Evolutionary conservation across 106 monocot genomes (phyloP), one percentile per base, ranked within the genome.

Genomic region (Dendrobium chrysotoxum): DNA sequence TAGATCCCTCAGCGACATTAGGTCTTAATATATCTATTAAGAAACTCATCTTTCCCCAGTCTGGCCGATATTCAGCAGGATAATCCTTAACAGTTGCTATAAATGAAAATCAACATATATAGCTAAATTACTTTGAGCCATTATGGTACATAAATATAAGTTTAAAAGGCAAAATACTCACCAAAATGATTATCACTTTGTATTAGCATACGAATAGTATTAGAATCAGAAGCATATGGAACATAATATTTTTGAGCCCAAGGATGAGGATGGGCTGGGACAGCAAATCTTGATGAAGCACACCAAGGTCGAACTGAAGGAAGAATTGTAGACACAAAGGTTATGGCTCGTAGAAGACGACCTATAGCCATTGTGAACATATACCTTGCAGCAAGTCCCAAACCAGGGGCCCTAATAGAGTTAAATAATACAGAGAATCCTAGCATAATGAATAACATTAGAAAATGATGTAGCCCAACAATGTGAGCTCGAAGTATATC

Each of bases 311-410:
- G 88, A 10, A 83, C 72, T 10, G 98, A 93, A 47, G 98, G 98
- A 81, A 99, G 91, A 77, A 99, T 93, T 28, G 98, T 99, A 30
- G 98, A 91, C 81, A 99, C 82, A 82, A 99, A 99, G 75, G 95
- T 91, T 58, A 91, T 80, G 11, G 86, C 83, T 41, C 98, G 92
- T 53, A 99, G 87, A 84, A 99, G 89, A 73, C 95, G 91, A 20
- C 98, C 98, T 31, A 99, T 85, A 41, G 85, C 98, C 95, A 99
- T 91, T 5, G 98, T 99, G 83, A 99, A 99, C 93, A 99, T 93
- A 80, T 95, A 99, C 74, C 95, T 90, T 55, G 98, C 93, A 58
- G 80, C 95, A 8, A 99, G 85, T 20, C 98, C 98, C 39, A 99
- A 93, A 25, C 95, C 98, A 57, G 98, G 98, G 72, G 95, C 88